These are phyloP conservation scores for Mayamaea pseudoterrestris DNA, from an alignment of 108 stramenopile genomes.

Conservation along the genomic window DNA sequence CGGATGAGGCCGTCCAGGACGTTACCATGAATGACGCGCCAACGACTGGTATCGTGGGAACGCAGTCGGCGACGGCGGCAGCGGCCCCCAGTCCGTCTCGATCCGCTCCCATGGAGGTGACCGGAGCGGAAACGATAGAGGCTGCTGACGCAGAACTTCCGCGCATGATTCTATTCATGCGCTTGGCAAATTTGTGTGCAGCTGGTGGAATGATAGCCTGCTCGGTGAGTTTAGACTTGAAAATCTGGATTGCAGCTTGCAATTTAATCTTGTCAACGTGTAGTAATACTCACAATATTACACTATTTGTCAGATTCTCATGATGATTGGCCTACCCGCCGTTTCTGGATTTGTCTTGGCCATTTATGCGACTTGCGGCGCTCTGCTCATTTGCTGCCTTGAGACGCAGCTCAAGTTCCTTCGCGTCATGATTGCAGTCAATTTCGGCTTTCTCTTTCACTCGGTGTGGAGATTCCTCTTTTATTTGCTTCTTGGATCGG, in stretches of 20 bases:
- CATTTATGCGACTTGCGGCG: constrained; percentile 67
- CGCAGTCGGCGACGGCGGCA: background rate
- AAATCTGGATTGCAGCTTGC: background rate
- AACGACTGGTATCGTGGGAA: too few relatives aligned
- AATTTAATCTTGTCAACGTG: background rate
- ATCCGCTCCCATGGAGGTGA: background rate
- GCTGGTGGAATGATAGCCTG: constrained; percentile 43
- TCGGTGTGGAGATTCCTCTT: constrained; percentile 59
- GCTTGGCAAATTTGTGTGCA: constrained; percentile 56
- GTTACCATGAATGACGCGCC: too few relatives aligned
- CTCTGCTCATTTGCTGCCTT: constrained; percentile 68
- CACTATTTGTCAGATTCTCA: background rate
- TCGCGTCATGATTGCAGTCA: constrained; percentile 69
- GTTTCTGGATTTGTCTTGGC: constrained; percentile 37
- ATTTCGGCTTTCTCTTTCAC: constrained; percentile 80
- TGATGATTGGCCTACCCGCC: background rate
- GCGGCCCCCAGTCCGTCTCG: background rate
- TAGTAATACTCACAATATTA: background rate
- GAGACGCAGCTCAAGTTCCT: constrained; percentile 84
- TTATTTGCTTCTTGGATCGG: constrained; percentile 48
- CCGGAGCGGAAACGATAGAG: too few relatives aligned
- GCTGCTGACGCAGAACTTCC: constrained; percentile 47
- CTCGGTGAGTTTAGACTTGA: constrained; percentile 32
- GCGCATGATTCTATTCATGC: constrained; percentile 57
- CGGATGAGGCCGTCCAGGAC: too few relatives aligned